These are phyloP conservation scores for Leccinum rimulosum DNA, from an alignment of 768 basidiomycete genomes.

Conservation along the genomic window DNA sequence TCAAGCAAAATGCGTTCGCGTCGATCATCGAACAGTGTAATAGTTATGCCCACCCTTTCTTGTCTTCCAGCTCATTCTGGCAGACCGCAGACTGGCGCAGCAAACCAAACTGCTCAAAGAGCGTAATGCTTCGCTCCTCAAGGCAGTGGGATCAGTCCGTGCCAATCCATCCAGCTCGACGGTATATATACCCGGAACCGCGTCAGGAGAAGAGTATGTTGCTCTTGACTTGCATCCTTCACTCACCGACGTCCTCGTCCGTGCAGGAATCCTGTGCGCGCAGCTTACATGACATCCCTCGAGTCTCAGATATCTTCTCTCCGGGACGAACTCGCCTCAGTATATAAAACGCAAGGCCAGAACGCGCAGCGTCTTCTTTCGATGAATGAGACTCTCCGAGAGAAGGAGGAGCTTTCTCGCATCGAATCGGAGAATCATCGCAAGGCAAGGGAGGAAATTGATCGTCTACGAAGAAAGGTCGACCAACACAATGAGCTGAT, in stretches of 20 bases:
- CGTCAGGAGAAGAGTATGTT: conserved; percentile 67
- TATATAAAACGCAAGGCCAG: conserved; percentile 95
- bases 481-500: conserved; percentile 83
- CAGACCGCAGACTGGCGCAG: conserved; percentile 89
- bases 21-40: conserved; percentile 91
- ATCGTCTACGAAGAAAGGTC: conserved; percentile 67
- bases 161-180: conserved; percentile 60
- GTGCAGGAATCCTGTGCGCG: conserved; percentile 75
- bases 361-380: conserved; percentile 90
- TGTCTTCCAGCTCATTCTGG: conserved; percentile 14
- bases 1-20: conserved; percentile 74
- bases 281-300: conserved; percentile 87
- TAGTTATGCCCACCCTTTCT: conserved; percentile 24
- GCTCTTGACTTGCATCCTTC: not conserved
- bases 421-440: conserved; percentile 79
- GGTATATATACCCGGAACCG: conserved; percentile 53
- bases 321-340: conserved; percentile 87
- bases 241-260: not conserved
- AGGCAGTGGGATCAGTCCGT: conserved; percentile 76
- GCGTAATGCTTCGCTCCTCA: conserved; percentile 83
- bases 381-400: conserved; percentile 93
- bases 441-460: conserved; percentile 73
- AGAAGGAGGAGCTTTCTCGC: conserved; percentile 85
- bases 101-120: conserved; percentile 91
- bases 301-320: conserved; percentile 92